phyloP scores from a whole-genome alignment of 23 red algal species.

The Chondrus crispus region DNA sequence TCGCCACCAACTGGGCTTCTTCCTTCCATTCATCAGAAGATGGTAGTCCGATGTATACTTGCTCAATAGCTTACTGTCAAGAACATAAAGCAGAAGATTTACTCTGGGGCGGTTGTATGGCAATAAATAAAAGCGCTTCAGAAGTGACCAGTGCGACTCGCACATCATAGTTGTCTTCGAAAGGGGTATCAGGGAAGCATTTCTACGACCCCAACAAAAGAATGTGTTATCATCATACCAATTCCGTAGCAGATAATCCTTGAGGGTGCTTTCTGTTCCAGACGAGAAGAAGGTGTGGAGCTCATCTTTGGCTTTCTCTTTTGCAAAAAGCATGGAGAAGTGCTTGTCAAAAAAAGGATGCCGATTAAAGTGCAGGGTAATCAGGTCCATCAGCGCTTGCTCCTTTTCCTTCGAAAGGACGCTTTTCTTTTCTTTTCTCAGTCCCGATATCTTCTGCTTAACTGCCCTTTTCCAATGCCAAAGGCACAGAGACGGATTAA shows the following conservation, averaged over 20 bases:
- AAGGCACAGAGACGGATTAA: background rate
- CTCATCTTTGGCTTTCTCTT: no score
- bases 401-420: no score
- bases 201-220: background rate
- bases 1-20: conserved; percentile 4
- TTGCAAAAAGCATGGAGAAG: no score
- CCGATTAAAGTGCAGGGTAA: no score
- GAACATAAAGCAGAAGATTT: background rate
- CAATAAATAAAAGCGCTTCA: background rate
- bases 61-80: background rate
- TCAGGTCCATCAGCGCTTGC: no score
- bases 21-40: background rate
- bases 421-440: conserved; percentile 9
- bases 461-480: background rate
- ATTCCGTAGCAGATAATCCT: no score
- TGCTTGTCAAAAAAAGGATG: no score
- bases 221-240: background rate
- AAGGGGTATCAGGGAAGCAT: background rate
- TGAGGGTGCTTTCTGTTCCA: no score
- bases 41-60: background rate
- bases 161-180: background rate
- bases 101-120: conserved; percentile 1
- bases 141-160: background rate
- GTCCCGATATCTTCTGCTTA: background rate
- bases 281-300: no score